phyloP scores from a whole-genome alignment of 495 filamentous ascomycete genomes.

The Neurospora tetrasperma region DNA sequence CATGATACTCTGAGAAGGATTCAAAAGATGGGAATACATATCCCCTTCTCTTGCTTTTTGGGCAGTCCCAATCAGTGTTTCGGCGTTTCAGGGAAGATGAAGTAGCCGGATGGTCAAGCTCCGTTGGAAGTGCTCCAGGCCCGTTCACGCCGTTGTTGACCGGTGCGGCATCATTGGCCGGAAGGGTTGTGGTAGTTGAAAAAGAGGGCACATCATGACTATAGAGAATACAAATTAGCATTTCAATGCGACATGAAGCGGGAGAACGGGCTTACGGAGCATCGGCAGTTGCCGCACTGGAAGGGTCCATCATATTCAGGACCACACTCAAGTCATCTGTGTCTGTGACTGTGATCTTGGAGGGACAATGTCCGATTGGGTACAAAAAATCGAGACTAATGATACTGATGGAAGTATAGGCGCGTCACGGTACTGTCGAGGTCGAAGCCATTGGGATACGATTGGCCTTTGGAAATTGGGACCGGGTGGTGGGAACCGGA shows the following conservation, averaged over 20 bases:
- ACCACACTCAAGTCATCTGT: neutral
- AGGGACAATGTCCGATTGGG: neutral
- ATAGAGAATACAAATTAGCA: neutral
- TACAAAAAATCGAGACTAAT: neutral
- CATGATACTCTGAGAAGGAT: neutral
- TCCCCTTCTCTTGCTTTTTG: neutral
- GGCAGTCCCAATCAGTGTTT: neutral
- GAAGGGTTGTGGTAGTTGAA: neutral
- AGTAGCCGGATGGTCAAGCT: neutral
- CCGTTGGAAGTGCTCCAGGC: neutral
- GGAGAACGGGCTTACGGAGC: neutral
- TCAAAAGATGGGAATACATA: neutral
- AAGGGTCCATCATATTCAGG: neutral
- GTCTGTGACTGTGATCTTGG: neutral
- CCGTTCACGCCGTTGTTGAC: neutral
- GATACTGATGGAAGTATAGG: neutral
- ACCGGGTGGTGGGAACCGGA: neutral
- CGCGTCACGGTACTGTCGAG: neutral
- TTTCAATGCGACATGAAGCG: neutral
- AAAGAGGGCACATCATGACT: neutral
- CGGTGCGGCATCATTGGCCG: neutral
- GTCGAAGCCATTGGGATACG: neutral
- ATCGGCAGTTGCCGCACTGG: neutral
- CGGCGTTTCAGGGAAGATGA: neutral
- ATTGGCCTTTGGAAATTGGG: neutral